Evolutionary conservation across 192 early-diverging fungal genomes (phyloP).

Genomic region (Glomus cerebriforme): DNA sequence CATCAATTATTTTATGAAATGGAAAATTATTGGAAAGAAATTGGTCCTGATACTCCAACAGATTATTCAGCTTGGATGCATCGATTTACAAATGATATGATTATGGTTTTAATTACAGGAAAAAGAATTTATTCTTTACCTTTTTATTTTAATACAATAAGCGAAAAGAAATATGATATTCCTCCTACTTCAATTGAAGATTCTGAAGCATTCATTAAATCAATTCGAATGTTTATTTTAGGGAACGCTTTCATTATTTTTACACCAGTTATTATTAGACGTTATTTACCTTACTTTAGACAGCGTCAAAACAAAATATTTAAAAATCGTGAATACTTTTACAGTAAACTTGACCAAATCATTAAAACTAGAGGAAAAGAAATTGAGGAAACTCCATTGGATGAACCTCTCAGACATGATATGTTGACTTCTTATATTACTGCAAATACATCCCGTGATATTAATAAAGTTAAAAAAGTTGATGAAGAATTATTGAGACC

Average conservation of each 20-base stretch:
- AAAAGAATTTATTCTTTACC: not conserved
- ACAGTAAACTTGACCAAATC: not conserved
- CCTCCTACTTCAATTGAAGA: not conserved
- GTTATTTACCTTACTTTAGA: not conserved
- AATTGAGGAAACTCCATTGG: not conserved
- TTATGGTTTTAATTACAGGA: not conserved
- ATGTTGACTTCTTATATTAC: slow-evolving; percentile 11
- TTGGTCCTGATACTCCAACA: not conserved
- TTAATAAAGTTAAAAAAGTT: not conserved
- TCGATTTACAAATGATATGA: slow-evolving; percentile 28
- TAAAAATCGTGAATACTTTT: not conserved
- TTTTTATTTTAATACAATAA: not conserved
- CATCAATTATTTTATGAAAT: slow-evolving; percentile 22
- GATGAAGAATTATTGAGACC: not conserved
- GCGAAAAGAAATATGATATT: not conserved
- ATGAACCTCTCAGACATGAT: not conserved
- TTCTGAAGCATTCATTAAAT: not conserved
- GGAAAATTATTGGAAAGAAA: not conserved
- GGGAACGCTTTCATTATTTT: not conserved
- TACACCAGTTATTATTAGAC: not conserved
- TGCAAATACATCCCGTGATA: slow-evolving; percentile 17
- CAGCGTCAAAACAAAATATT: not conserved
- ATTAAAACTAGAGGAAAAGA: slow-evolving; percentile 11
- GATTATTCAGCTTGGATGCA: slow-evolving; percentile 22
- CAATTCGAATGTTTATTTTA: not conserved